phyloP scores from a whole-genome alignment of 805 yeast genomes.

The Wickerhamomyces silvicola region DNA sequence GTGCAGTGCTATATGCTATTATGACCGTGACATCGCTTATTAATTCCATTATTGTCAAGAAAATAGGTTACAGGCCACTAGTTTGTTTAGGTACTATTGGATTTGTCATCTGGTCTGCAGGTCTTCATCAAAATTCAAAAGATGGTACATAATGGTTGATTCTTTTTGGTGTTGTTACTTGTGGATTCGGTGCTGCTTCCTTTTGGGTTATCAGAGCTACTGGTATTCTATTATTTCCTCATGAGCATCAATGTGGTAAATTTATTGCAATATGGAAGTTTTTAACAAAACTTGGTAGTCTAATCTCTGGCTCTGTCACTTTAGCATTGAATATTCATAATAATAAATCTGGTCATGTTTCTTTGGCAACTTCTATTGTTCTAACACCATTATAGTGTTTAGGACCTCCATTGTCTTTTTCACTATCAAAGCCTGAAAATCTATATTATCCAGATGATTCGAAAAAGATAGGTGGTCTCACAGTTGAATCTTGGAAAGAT shows the following conservation, averaged over 20 bases:
- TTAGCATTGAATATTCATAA: conserved; percentile 12
- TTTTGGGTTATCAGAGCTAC: conserved; percentile 25
- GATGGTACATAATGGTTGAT: conserved; percentile 22
- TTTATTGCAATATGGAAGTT: conserved; percentile 25
- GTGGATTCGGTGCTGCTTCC: conserved; percentile 22
- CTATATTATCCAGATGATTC: conserved; percentile 25
- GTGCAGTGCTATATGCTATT: conserved; percentile 14
- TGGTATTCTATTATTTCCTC: conserved; percentile 21
- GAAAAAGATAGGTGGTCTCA: conserved; percentile 6
- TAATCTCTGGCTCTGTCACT: conserved; percentile 22
- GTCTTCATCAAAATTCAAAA: conserved; percentile 21
- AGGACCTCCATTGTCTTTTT: conserved; percentile 17
- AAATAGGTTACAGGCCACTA: conserved; percentile 15
- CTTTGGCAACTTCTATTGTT: conserved; percentile 20
- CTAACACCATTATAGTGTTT: conserved; percentile 20
- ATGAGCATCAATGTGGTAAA: conserved; percentile 15
- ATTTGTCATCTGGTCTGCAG: conserved; percentile 21
- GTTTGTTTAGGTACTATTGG: conserved; percentile 20
- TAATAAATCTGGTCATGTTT: conserved; percentile 14
- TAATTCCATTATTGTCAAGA: conserved; percentile 17
- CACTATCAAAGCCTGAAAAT: conserved; percentile 21
- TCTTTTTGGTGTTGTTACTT: conserved; percentile 18
- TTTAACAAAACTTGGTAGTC: conserved; percentile 19
- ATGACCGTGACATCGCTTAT: conserved; percentile 19
- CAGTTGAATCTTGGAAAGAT: conserved; percentile 5